A percentile compares a stretch with the other conserved stretches of the same genome.
Evolutionary conservation across 352 stramenopile genomes (phyloP).

Genomic region (Pythium chondricola): DNA sequence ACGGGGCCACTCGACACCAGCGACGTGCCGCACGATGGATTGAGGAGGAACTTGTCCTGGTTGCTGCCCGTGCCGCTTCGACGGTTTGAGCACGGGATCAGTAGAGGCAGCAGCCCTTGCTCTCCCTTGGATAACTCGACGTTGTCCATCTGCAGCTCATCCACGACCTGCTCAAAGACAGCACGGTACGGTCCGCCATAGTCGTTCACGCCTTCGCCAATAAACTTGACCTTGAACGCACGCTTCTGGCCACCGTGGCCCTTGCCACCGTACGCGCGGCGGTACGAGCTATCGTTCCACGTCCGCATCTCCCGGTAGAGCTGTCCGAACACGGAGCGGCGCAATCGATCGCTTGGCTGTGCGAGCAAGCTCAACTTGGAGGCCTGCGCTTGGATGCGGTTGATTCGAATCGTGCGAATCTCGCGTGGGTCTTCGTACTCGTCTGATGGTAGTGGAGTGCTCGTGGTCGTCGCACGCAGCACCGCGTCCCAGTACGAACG

Average conservation of each 20-base stretch:
- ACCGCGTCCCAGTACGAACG: constrained; percentile 92
- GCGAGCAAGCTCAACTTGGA: constrained; percentile 84
- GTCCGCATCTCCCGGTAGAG: constrained; percentile 94
- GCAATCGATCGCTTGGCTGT: constrained; percentile 82
- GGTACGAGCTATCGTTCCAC: constrained; percentile 93
- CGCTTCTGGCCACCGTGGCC: constrained; percentile 96
- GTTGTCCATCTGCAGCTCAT: constrained; percentile 92
- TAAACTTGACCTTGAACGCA: constrained; percentile 99
- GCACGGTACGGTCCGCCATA: constrained; percentile 98
- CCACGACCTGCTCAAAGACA: constrained; percentile 95
- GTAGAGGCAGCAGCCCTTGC: constrained; percentile 77
- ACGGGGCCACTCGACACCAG: constrained; percentile 83
- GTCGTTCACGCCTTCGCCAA: constrained; percentile 98
- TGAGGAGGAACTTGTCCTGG: constrained; percentile 90
- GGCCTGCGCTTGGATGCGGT: constrained; percentile 92
- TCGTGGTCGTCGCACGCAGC: constrained; percentile 93
- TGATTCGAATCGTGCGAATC: constrained; percentile 97
- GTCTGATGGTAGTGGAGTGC: constrained; percentile 95
- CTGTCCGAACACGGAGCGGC: constrained; percentile 96
- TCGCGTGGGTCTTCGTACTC: constrained; percentile 98
- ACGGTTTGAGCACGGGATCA: constrained; percentile 88
- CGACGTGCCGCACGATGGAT: constrained; percentile 74
- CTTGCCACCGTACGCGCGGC: constrained; percentile 95
- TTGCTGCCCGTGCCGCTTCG: constrained; percentile 82
- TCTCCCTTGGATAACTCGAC: constrained; percentile 82